These are phyloP conservation scores for Ophiosphaerella herpotricha DNA, from an alignment of 2,329 filamentous ascomycete species.

Conservation along the genomic window DNA sequence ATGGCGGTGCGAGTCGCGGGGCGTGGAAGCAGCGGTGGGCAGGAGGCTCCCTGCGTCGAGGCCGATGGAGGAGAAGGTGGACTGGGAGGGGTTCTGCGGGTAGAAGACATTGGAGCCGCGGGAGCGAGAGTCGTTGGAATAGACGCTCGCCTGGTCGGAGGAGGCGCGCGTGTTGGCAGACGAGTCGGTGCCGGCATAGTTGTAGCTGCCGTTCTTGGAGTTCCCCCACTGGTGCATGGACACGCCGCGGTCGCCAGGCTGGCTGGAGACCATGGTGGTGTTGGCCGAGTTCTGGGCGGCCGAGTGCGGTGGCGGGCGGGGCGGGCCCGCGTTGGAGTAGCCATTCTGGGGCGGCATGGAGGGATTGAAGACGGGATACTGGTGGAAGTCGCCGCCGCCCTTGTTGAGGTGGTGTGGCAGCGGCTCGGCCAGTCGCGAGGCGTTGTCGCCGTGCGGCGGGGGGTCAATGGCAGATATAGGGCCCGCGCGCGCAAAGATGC, in stretches of 20 bases:
- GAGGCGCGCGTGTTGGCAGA: slow-evolving; percentile 61
- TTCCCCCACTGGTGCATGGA: slow-evolving; percentile 79
- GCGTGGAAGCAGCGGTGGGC: slow-evolving; percentile 44
- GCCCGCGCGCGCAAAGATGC: slow-evolving; percentile 75
- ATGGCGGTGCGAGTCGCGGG: slow-evolving; percentile 50
- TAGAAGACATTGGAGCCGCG: slow-evolving; percentile 54
- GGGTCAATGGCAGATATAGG: slow-evolving; percentile 89
- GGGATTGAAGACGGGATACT: slow-evolving; percentile 77
- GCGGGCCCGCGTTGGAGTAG: slow-evolving; percentile 58
- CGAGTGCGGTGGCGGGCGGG: slow-evolving; percentile 59
- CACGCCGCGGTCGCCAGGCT: slow-evolving; percentile 66
- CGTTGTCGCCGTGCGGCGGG: slow-evolving; percentile 59
- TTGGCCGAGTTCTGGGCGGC: slow-evolving; percentile 46
- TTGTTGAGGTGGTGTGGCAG: slow-evolving; percentile 85
- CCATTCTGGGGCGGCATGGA: slow-evolving; percentile 55
- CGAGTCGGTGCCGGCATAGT: slow-evolving; percentile 42
- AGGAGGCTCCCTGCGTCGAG: slow-evolving; percentile 46
- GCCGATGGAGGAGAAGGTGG: slow-evolving; percentile 52
- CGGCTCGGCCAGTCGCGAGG: slow-evolving; percentile 74
- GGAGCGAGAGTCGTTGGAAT: slow-evolving; percentile 65
- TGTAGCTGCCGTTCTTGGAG: slow-evolving; percentile 29
- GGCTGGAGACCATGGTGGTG: slow-evolving; percentile 71
- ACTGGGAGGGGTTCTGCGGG: slow-evolving; percentile 65
- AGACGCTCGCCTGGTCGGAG: slow-evolving; percentile 68
- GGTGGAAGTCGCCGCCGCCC: slow-evolving; percentile 77